Evolutionary conservation across 2,329 filamentous ascomycete species (phyloP), one percentile per base, ranked within the genome.

Genomic region (Neonectria neomacrospora): DNA sequence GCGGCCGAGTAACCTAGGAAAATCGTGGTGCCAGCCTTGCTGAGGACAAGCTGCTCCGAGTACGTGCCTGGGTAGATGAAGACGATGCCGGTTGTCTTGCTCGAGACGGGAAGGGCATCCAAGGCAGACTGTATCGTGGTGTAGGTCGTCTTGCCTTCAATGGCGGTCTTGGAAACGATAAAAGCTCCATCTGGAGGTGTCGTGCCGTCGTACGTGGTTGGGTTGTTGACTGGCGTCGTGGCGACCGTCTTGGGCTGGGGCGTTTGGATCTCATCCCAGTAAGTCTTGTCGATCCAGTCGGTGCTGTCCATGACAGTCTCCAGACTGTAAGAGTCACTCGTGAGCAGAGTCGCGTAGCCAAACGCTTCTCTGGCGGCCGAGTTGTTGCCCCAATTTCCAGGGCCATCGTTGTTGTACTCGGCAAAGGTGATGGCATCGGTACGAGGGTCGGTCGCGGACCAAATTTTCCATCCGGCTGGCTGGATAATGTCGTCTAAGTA

Each of bases 401-500:
- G 69, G 9, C 89, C 88, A 1, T 81, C 81, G 73, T 91, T 91
- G 39, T 71, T 78, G 69, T 85, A 90, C 78, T 90, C 88, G 6
- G 78, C 85, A 66, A 86, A 90, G 12, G 79, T 76, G 3, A 89
- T 83, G 73, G 61, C 81, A 79, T 88, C 87, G 88, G 47, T 80
- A 67, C 23, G 69, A 71, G 88, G 88, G 88, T 8, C 88, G 83
- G 2, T 83, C 79, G 18, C 77, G 58, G 69, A 88, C 89, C 73
- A 91, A 79, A 42, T 89, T 84, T 71, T 71, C 69, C 69, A 72
- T 14, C 70, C 70, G 0, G 64, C 61, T 0, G 70, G 64, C n/a
- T 55, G 77, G 74, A 72, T 67, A 5, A 23, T 30, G 1, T 60
- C 58, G 10, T 80, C 81, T 71, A 91, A 75, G 22, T 75, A 73